Conservation (phyloP, 2,329 filamentous ascomycete species). For the Tolypocladium amazonense region DNA sequence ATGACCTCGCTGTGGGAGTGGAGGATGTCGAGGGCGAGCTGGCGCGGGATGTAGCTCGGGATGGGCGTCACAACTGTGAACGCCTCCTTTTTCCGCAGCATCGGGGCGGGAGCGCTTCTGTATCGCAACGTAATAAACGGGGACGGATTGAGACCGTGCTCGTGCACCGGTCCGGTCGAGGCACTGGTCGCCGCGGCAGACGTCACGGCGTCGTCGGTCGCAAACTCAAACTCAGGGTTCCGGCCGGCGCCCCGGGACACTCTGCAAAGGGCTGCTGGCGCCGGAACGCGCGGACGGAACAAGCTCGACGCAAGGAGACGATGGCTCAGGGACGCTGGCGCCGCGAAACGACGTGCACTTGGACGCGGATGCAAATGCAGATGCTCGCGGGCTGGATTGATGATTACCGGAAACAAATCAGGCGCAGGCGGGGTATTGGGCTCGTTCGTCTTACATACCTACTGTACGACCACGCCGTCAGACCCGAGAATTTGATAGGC, state of each 20-base stretch:
- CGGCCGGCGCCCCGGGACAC: background rate
- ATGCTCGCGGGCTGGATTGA: background rate
- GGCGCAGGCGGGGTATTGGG: background rate
- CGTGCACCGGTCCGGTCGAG: background rate
- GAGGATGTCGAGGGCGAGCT: conserved; percentile 62
- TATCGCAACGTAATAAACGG: background rate
- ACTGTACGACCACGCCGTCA: background rate
- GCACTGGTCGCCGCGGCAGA: no score
- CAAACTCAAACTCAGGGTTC: background rate
- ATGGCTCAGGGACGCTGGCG: background rate
- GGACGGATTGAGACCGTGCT: background rate
- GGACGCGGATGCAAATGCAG: background rate
- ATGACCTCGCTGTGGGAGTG: conserved; percentile 63
- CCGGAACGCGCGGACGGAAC: background rate
- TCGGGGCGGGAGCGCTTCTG: conserved; percentile 14
- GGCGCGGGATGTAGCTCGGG: conserved; percentile 57
- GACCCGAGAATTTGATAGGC: background rate
- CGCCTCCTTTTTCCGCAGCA: conserved; percentile 52
- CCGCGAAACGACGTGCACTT: background rate
- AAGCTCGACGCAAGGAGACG: background rate
- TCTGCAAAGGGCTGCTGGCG: background rate
- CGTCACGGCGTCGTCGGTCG: background rate
- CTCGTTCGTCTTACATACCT: background rate
- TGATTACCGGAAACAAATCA: background rate
- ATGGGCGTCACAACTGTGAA: conserved; percentile 63